A percentile compares a stretch with the other conserved stretches of the same genome.
These are phyloP conservation scores for Annulohypoxylon moriforme DNA, from an alignment of 495 filamentous ascomycete species.

Conservation along the genomic window DNA sequence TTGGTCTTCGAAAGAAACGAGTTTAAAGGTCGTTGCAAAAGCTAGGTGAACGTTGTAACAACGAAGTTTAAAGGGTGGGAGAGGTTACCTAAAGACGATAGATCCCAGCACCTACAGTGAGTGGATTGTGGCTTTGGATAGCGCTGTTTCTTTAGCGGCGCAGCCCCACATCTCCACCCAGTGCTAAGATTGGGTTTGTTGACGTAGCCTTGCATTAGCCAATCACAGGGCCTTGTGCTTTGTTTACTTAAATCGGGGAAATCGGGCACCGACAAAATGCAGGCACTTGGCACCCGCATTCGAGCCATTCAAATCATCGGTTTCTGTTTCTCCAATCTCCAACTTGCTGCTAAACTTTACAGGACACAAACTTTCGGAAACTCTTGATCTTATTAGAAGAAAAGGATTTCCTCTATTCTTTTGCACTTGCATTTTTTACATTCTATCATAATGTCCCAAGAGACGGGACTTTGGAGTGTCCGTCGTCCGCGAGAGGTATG, in stretches of 20 bases:
- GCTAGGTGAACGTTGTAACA: neutral
- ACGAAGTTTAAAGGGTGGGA: neutral
- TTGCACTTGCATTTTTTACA: neutral
- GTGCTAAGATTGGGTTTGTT: constrained; percentile 30
- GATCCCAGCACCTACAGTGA: neutral
- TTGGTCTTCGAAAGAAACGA: neutral
- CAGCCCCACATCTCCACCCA: constrained; percentile 11
- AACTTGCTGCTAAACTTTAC: constrained; percentile 3
- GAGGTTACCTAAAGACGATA: constrained; percentile 5
- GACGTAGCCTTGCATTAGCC: constrained; percentile 17
- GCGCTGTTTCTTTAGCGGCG: constrained; percentile 5
- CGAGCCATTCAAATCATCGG: constrained; percentile 18
- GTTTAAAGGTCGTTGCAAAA: neutral
- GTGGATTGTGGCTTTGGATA: neutral
- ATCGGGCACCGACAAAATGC: constrained; percentile 27
- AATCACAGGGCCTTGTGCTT: constrained; percentile 32
- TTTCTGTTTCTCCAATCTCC: constrained; percentile 23
- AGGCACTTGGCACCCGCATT: constrained; percentile 5
- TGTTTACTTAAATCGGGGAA: constrained; percentile 40
- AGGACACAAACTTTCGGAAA: constrained; percentile 14
- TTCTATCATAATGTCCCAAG: constrained; percentile 73
- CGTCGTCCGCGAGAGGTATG: constrained; percentile 78
- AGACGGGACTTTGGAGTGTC: constrained; percentile 78
- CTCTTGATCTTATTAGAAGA: constrained; percentile 19
- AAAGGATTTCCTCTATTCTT: constrained; percentile 2